Evolutionary conservation across 257 asterid species (phyloP), one percentile per base, ranked within the genome.

Genomic region (Ballota nigra): DNA sequence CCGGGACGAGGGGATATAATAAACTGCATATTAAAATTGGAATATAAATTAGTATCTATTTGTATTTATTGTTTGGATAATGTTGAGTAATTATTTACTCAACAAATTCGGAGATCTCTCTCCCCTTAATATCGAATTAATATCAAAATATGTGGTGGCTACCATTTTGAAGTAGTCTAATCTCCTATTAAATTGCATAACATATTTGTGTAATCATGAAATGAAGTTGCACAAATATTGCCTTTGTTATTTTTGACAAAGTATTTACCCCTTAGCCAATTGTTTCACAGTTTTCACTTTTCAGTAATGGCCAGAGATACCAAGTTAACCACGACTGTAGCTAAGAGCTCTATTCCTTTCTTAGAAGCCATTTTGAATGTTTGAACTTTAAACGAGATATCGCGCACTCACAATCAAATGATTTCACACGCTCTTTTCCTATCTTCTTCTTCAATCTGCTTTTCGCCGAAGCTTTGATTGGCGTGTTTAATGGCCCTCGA

Each of bases 341-440:
- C 65, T 15, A 31, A 22, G 13, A 68, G 61, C 11, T 18, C 43
- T 12, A 8, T 10, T 8, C 52, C 63, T 31, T 12, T 15, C 45
- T 12, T 24, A 16, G 57, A 4, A 1, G 26, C 10, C 28, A 6
- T 22, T 58, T 72, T 61, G 53, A 36, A 72, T 49, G 33, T 63
- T 72, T 34, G 31, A 53, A 76, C 36, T 8, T 41, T 9, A 43
- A 13, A 60, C 43, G 5, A 47, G 34, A 59, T 8, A 16, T 41
- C 66, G 79, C 80, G 85, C 83, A 80, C 84, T 71, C 22, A 63
- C 6, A 58, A 62, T 59, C 76, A 11, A 16, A 70, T 26, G 28
- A 60, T 61, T 79, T 57, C 78, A 66, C 72, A 43, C 78, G n/a
- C 28, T 10, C 55, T 23, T 53, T 31, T 40, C 18, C 18, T 63